Conservation (phyloP, 2,329 filamentous ascomycete genomes). For the Colletotrichum truncatum region DNA sequence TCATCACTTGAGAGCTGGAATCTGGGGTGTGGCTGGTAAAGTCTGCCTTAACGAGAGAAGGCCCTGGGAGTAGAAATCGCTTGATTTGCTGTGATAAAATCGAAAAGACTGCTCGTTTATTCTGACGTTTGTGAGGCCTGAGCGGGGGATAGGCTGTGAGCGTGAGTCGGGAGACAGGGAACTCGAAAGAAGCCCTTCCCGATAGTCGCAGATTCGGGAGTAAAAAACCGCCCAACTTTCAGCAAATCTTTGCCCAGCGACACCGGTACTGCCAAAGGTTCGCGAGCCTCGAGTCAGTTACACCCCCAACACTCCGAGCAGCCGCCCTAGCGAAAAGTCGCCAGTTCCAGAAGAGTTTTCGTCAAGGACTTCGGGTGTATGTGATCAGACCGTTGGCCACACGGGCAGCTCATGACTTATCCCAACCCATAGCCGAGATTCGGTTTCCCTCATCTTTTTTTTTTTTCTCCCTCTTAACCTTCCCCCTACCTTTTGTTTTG, state of each 20-base stretch:
- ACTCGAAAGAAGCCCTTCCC: background rate
- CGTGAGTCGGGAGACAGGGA: conserved; percentile 15
- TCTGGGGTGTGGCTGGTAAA: background rate
- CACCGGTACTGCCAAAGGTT: too few relatives aligned
- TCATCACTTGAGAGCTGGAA: background rate
- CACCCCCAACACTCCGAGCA: background rate
- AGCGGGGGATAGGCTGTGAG: background rate
- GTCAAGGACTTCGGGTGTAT: background rate
- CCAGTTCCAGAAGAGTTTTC: conserved; percentile 1
- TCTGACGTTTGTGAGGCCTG: too few relatives aligned
- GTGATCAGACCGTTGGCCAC: background rate
- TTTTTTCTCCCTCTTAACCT: too few relatives aligned
- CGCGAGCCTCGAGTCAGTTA: conserved; percentile 9
- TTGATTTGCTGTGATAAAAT: conserved; percentile 6
- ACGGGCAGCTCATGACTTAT: background rate
- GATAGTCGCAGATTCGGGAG: background rate
- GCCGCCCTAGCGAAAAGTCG: conserved; percentile 1
- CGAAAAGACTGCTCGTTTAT: too few relatives aligned
- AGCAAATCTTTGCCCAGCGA: background rate
- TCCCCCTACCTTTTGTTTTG: background rate
- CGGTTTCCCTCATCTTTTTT: too few relatives aligned
- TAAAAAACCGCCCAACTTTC: background rate
- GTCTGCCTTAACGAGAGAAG: background rate
- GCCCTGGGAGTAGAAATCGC: background rate
- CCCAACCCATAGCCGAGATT: background rate